Conservation (phyloP, 306 rosid species). For the Arachis hypogaea region DNA sequence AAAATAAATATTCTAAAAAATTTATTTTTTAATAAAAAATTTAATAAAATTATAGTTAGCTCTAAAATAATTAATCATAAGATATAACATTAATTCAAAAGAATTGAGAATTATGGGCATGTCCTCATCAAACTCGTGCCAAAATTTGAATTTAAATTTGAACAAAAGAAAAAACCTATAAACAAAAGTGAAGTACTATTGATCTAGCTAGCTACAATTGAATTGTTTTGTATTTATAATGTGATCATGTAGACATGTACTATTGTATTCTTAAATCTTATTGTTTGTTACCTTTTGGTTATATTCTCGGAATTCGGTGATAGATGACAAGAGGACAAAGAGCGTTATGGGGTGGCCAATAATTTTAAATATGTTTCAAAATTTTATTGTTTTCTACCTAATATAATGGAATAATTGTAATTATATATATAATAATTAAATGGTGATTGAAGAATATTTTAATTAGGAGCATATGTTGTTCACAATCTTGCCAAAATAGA, state of each 20-base stretch:
- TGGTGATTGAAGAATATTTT: conserved; percentile 29
- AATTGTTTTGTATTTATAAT: background rate
- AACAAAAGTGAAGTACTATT: background rate
- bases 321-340: conserved; percentile 4
- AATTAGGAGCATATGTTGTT: conserved; percentile 4
- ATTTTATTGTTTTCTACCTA: conserved; percentile 19
- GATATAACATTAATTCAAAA: background rate
- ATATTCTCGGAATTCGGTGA: background rate
- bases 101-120: background rate
- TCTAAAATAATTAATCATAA: no score
- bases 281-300: conserved; percentile 22
- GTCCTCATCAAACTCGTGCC: background rate
- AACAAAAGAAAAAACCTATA: background rate
- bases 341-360: conserved; percentile 12
- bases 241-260: background rate
- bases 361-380: conserved; percentile 19
- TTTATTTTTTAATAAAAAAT: no score
- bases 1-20: no score
- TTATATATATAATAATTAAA: background rate
- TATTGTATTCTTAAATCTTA: background rate
- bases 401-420: conserved; percentile 22
- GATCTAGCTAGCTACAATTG: background rate
- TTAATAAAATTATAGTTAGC: no score
- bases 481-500: background rate
- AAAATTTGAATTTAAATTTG: conserved; percentile 20